Evolutionary conservation across 2,329 filamentous ascomycete species (phyloP), one percentile per base, ranked within the genome.

Genomic region (Apiospora kogelbergensis): DNA sequence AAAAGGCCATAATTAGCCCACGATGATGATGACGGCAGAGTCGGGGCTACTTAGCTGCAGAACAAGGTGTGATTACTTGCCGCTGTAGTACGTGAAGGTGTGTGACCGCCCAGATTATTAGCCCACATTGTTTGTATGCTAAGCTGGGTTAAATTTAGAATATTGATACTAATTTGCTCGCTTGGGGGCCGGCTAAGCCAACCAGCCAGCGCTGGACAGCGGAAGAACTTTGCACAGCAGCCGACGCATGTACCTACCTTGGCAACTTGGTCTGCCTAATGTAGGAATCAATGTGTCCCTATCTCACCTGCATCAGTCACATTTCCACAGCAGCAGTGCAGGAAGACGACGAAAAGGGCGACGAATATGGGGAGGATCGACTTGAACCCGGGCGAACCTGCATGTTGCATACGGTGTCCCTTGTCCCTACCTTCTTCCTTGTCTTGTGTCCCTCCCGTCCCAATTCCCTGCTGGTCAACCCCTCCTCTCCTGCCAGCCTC

Each of bases 241-340:
- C 24, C 6, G 48, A 4, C 17, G 26, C n/a, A 60, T 20, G 20
- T n/a, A 37, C 30, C 20, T n/a, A n/a, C n/a, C n/a, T n/a, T n/a
- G n/a, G n/a, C n/a, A n/a, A n/a, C n/a, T n/a, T 57, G 5, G 15
- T 40, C 26, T 57, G 33, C 48, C 3, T 33, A 6, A 20, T 57
- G 24, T 57, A 30, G 5, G 48, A 33, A 57, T 33, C 48, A 30
- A 37, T 60, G 53, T 60, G 53, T n/a, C 53, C 53, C 30, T 60
- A 60, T 60, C 53, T 60, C 30, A 37, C 30, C 30, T 60, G 53
- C 53, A 60, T 60, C 53, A 60, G 53, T 60, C 53, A 60, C 53
- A 60, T 60, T 60, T 60, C 30, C 30, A 33, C 53, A 60, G 17
- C 53, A 60, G 17, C 53, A n/a, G 53, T 10, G n/a, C 53, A 60